Conservation (phyloP, 257 asterid genomes). For the Solanum stenotomum region DNA sequence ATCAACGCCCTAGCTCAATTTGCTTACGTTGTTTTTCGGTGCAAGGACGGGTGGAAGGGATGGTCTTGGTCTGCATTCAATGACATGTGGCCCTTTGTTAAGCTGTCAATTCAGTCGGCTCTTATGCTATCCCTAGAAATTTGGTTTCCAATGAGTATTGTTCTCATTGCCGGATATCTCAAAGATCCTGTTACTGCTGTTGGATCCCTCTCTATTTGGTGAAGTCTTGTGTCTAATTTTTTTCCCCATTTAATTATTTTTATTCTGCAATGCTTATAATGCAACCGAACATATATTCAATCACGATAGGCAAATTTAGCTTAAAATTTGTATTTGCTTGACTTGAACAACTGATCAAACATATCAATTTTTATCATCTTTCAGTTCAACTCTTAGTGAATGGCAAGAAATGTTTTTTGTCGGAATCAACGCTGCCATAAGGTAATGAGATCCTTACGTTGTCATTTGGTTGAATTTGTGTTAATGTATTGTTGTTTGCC, state of each 20-base stretch:
- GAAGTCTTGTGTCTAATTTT: no score
- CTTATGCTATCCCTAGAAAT: slow-evolving; percentile 78
- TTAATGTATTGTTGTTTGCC: not conserved
- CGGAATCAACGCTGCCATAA: slow-evolving; percentile 79
- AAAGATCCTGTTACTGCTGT: slow-evolving; percentile 58
- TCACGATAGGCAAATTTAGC: no score
- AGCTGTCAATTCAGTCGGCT: slow-evolving; percentile 78
- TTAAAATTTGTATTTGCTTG: not conserved
- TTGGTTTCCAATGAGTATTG: slow-evolving; percentile 78
- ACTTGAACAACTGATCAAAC: not conserved
- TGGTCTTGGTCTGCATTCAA: slow-evolving; percentile 48
- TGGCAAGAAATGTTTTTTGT: slow-evolving; percentile 67
- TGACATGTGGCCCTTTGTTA: slow-evolving; percentile 69
- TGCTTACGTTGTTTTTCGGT: slow-evolving; percentile 56
- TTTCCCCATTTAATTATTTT: not conserved
- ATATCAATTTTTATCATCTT: not conserved
- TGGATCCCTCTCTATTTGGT: slow-evolving; percentile 82
- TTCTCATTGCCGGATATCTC: slow-evolving; percentile 64
- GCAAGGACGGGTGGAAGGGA: slow-evolving; percentile 91
- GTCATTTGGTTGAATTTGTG: not conserved
- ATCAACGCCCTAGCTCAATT: slow-evolving; percentile 40
- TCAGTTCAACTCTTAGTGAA: slow-evolving; percentile 61
- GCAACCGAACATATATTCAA: no score
- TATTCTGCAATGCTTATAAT: no score
- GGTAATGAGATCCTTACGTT: no score